Evolutionary conservation across 257 asterid genomes (phyloP), one percentile per base, ranked within the genome.

Genomic region (Capsicum pubescens): DNA sequence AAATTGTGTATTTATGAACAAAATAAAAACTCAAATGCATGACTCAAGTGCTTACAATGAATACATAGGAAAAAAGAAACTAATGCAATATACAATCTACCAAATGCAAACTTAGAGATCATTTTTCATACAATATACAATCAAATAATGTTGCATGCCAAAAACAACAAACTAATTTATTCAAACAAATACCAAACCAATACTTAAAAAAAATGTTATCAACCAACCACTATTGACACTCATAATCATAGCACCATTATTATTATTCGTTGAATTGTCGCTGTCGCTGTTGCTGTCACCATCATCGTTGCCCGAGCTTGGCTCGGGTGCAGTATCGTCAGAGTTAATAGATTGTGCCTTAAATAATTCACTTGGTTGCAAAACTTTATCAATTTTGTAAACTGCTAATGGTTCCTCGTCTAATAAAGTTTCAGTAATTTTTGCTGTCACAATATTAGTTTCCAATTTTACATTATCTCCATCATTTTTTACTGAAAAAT

Each of bases 321-420:
- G 88, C 26, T 64, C 94, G 84, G 87, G 90, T 32, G 88, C 84
- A 3, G 78, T 89, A 0, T 88, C 95, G 19, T 86, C 92, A 68
- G 92, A 89, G 8, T 92, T 88, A 17, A 77, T 58, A 14, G 93
- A 85, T 77, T 87, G 97, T 9, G 91, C 91, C 88, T 94, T 96
- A 88, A 93, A 96, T 58, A 96, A 88, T 88, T 96, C 93, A 54
- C 64, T 88, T 19, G 99, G 99, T 84, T 88, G 90, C 91, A 96
- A 82, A 70, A 96, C 97, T 85, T 91, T 89, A 68, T 96, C 97
- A 84, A 96, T 82, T 85, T 93, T 93, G 21, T 36, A 96, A 52
- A 94, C 93, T 35, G 95, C 94, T 82, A 96, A 48, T 52, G 99
- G 99, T 74, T 96, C 97, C 55, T 87, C 91, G 60, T 96, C 98